A percentile compares a stretch with the other conserved stretches of the same genome.
Evolutionary conservation across 768 basidiomycete genomes (phyloP).

Genomic region (Lentinula sp.): DNA sequence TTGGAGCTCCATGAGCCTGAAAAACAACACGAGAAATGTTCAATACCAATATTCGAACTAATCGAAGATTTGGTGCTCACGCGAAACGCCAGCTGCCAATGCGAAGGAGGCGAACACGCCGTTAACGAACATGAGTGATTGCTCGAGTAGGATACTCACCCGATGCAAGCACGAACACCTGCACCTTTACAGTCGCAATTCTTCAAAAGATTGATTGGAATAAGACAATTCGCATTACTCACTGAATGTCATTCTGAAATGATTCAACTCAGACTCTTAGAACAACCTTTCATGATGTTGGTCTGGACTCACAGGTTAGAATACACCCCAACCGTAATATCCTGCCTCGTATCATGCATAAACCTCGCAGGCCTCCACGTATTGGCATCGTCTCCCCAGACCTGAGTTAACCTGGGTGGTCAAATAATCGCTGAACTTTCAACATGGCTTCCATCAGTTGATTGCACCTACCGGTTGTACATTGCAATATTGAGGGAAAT

Average conservation of each 20-base stretch:
- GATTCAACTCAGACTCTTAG: not conserved
- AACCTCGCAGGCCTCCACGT: not conserved
- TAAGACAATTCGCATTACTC: not conserved
- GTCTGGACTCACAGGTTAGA: not conserved
- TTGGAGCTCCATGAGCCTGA: slow-evolving; percentile 29
- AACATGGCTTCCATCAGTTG: not conserved
- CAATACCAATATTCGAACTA: not conserved
- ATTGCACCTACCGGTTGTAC: slow-evolving; percentile 23
- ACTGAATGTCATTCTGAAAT: slow-evolving; percentile 1
- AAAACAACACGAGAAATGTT: not conserved
- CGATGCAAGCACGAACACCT: not conserved
- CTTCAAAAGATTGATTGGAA: not conserved
- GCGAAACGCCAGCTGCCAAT: slow-evolving; percentile 4
- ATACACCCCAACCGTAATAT: not conserved
- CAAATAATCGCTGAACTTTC: not conserved
- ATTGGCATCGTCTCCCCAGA: slow-evolving; percentile 8
- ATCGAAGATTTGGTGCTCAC: not conserved
- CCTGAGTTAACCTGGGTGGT: not conserved
- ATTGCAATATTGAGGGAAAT: slow-evolving; percentile 10
- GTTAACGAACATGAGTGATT: not conserved
- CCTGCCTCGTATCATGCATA: not conserved
- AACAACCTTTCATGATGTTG: not conserved
- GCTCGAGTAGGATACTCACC: not conserved
- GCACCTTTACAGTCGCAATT: not conserved
- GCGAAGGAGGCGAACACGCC: not conserved